These are phyloP conservation scores for Austroboletus novae-zelandiae DNA, from an alignment of 1,284 basidiomycete genomes.

Conservation along the genomic window DNA sequence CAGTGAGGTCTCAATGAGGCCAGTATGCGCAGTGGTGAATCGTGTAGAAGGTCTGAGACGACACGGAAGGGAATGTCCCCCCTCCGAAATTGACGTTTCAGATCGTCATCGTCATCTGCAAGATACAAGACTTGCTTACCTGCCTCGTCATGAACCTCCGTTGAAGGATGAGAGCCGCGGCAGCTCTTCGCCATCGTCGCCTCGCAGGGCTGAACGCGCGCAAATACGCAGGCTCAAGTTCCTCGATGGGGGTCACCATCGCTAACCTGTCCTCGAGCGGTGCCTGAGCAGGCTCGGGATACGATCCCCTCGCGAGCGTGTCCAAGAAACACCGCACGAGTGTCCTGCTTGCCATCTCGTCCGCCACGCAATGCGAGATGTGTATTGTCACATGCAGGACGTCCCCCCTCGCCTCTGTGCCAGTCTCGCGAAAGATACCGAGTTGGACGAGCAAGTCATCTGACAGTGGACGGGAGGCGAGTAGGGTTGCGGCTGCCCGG, in stretches of 20 bases:
- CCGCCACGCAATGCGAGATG: not conserved
- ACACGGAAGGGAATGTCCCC: slow-evolving; percentile 55
- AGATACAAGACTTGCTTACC: not conserved
- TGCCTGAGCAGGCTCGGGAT: not conserved
- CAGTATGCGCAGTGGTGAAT: slow-evolving; percentile 37
- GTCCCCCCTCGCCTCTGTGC: not conserved
- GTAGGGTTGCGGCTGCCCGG: not conserved
- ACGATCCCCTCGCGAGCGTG: not conserved
- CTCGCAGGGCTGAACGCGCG: slow-evolving; percentile 33
- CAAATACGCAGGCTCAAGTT: slow-evolving; percentile 33
- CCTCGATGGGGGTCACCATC: slow-evolving; percentile 39
- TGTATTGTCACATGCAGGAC: not conserved
- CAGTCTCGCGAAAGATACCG: not conserved
- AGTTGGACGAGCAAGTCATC: not conserved
- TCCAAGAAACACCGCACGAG: not conserved
- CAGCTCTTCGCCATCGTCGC: slow-evolving; percentile 47
- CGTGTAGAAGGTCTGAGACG: slow-evolving; percentile 36
- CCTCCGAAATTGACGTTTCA: slow-evolving; percentile 35
- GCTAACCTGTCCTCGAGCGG: slow-evolving; percentile 41
- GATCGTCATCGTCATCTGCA: no score
- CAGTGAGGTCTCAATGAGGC: slow-evolving; percentile 23
- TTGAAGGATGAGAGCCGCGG: slow-evolving; percentile 40
- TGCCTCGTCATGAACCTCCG: slow-evolving; percentile 29
- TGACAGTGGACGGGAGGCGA: not conserved
- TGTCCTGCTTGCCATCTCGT: not conserved